phyloP scores from a whole-genome alignment of 1,284 basidiomycete genomes.

The Cystobasidium pallidum region DNA sequence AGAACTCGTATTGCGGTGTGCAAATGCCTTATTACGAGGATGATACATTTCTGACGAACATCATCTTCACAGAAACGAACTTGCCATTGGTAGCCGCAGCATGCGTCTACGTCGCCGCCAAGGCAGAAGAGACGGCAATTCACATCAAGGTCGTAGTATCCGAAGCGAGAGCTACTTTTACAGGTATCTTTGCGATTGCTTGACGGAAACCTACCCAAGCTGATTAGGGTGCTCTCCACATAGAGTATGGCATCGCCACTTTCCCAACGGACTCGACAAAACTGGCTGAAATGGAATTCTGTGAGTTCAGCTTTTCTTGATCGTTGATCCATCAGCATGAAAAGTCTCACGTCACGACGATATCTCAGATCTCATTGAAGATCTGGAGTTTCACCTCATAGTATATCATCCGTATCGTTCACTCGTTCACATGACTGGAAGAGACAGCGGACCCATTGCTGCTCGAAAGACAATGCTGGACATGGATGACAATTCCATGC shows the following conservation, averaged over 20 bases:
- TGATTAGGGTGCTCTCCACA: neutral
- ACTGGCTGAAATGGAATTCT: constrained; percentile 98
- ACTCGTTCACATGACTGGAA: constrained; percentile 72
- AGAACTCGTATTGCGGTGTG: constrained; percentile 75
- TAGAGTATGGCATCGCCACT: constrained; percentile 64
- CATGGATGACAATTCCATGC: constrained; percentile 68
- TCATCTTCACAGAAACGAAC: constrained; percentile 70
- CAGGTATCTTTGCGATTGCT: constrained; percentile 60
- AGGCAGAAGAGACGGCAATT: constrained; percentile 92
- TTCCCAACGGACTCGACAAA: constrained; percentile 81
- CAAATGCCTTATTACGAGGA: constrained; percentile 11
- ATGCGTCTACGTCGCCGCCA: constrained; percentile 93
- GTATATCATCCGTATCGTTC: constrained; percentile 94
- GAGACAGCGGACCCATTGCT: constrained; percentile 52
- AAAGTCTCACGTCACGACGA: too few species aligned
- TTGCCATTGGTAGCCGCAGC: constrained; percentile 89
- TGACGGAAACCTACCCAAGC: neutral
- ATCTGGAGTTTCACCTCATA: constrained; percentile 91
- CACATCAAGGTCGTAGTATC: constrained; percentile 91
- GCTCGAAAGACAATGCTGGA: constrained; percentile 53
- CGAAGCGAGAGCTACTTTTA: constrained; percentile 78
- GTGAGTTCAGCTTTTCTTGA: constrained; percentile 18
- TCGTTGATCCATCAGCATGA: neutral
- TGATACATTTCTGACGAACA: neutral
- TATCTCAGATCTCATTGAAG: constrained; percentile 73